phyloP scores from a whole-genome alignment of 441 rosid genomes.

The Theobroma grandiflorum region DNA sequence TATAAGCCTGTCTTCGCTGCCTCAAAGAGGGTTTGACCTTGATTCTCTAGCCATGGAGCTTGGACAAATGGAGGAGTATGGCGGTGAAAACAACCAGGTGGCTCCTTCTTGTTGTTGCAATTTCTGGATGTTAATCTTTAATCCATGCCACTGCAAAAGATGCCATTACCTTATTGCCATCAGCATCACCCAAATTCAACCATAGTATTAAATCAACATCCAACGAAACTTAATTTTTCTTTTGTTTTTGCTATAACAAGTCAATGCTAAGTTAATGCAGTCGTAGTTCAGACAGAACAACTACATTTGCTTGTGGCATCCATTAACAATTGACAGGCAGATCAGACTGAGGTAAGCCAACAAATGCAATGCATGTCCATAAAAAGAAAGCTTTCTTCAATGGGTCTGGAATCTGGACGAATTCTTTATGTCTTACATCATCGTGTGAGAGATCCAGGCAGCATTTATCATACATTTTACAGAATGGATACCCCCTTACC shows the following conservation, averaged over 20 bases:
- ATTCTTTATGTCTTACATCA: too few relatives aligned
- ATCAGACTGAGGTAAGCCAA: neutral
- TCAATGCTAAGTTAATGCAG: neutral
- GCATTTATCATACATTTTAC: too few relatives aligned
- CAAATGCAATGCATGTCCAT: neutral
- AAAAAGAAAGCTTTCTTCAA: too few relatives aligned
- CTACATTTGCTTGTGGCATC: neutral
- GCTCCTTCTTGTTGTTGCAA: neutral
- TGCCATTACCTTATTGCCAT: neutral
- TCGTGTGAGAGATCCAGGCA: too few relatives aligned
- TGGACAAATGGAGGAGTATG: conserved; percentile 12
- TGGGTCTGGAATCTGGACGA: too few relatives aligned
- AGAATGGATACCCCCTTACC: too few relatives aligned
- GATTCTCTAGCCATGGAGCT: conserved; percentile 2
- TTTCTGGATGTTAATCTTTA: neutral
- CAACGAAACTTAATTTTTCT: neutral
- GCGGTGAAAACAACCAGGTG: conserved; percentile 11
- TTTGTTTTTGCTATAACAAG: too few relatives aligned
- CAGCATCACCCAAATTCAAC: neutral
- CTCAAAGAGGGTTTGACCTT: neutral
- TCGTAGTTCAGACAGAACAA: neutral
- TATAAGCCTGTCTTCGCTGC: neutral
- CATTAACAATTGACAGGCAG: neutral
- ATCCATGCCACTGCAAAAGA: neutral
- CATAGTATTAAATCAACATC: neutral